A percentile compares a stretch with the other conserved stretches of the same genome.
These are phyloP conservation scores for Pyracantha coccinea DNA, from an alignment of 331 rosid species.

Conservation along the genomic window DNA sequence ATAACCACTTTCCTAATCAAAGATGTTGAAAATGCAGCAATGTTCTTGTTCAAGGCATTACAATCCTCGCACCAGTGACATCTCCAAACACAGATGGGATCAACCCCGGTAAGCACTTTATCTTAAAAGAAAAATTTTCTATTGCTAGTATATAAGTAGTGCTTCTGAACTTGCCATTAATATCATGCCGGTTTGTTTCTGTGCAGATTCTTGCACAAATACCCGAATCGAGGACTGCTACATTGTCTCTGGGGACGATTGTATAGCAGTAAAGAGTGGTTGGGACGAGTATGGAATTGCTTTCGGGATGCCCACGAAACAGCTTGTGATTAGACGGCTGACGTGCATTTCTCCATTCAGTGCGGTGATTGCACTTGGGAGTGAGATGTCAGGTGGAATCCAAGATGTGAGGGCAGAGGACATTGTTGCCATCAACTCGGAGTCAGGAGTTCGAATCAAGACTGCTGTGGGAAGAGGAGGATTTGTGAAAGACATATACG, in stretches of 20 bases:
- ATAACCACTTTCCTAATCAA: not conserved
- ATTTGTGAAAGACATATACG: slow-evolving; percentile 58
- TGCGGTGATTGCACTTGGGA: slow-evolving; percentile 70
- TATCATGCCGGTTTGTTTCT: not conserved
- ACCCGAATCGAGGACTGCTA: slow-evolving; percentile 75
- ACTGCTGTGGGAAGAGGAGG: slow-evolving; percentile 79
- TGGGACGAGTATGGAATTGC: slow-evolving; percentile 82
- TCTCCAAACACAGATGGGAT: slow-evolving; percentile 88
- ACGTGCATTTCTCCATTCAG: slow-evolving; percentile 66
- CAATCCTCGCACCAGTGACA: slow-evolving; percentile 77
- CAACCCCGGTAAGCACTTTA: slow-evolving; percentile 62
- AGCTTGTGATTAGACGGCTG: slow-evolving; percentile 51
- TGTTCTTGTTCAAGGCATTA: slow-evolving; percentile 66
- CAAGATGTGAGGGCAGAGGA: slow-evolving; percentile 65
- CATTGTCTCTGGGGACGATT: slow-evolving; percentile 85
- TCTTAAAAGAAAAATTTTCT: too few relatives aligned
- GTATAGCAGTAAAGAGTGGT: slow-evolving; percentile 87
- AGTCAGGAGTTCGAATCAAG: slow-evolving; percentile 69
- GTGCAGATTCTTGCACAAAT: slow-evolving; percentile 76
- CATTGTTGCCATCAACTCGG: slow-evolving; percentile 44
- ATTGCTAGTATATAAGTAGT: not conserved
- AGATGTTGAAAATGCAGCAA: slow-evolving; percentile 36
- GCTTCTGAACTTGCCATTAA: not conserved
- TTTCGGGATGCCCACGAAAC: slow-evolving; percentile 59
- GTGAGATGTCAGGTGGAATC: slow-evolving; percentile 80